Evolutionary conservation across 148 eudicot species (phyloP).

Genomic region (Salicornia ramosissima): DNA sequence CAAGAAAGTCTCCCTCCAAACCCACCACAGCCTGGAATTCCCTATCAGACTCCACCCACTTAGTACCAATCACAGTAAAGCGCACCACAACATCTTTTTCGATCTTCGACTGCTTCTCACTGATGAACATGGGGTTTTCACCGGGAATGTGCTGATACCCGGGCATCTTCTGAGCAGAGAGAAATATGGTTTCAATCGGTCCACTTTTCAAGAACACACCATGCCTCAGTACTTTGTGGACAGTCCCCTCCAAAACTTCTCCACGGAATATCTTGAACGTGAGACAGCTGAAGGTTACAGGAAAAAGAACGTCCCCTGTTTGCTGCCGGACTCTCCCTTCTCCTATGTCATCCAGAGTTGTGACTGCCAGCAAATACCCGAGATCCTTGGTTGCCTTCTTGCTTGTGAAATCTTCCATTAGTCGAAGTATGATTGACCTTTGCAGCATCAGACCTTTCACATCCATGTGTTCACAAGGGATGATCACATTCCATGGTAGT

Average conservation of each 20-base stretch:
- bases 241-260: conserved; percentile 57
- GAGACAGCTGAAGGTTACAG: conserved; percentile 54
- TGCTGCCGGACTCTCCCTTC: conserved; percentile 63
- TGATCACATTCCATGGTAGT: conserved; percentile 54
- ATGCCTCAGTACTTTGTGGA: conserved; percentile 59
- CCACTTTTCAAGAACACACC: conserved; percentile 68
- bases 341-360: conserved; percentile 48
- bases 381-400: conserved; percentile 59
- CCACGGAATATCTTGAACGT: conserved; percentile 54
- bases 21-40: conserved; percentile 58
- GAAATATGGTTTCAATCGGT: conserved; percentile 51
- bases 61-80: conserved; percentile 44
- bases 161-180: conserved; percentile 60
- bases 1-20: conserved; percentile 61
- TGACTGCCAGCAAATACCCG: conserved; percentile 60
- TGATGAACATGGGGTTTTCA: conserved; percentile 60
- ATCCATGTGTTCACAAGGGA: conserved; percentile 56
- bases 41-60: conserved; percentile 56
- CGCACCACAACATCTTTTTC: conserved; percentile 55
- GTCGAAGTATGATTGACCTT: conserved; percentile 45
- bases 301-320: conserved; percentile 66
- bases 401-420: conserved; percentile 54
- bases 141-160: conserved; percentile 58
- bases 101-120: conserved; percentile 49
- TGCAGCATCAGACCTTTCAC: conserved; percentile 56